Base-by-base conservation (phyloP, 2,329 filamentous ascomycete species). In the Fusarium tricinctum region DNA sequence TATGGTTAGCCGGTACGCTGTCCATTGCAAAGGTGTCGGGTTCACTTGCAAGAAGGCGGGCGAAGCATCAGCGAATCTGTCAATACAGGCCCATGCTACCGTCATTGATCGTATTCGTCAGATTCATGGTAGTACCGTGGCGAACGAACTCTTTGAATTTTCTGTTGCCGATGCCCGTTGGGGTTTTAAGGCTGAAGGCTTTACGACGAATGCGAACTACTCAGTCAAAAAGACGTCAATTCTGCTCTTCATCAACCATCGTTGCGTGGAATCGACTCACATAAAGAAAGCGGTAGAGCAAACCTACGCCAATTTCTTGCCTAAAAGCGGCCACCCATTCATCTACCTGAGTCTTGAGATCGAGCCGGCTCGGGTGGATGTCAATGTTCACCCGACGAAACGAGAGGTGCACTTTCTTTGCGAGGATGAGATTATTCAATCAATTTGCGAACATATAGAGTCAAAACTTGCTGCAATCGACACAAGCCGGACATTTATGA, bases 1-100 rank as follows among this genome's bases (percentile, higher is more conserved):
- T 76, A 89, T 97, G 76, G 92, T 98, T 10, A 94, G 96, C 15
- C 90, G 93, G 43, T 98, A 99, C 80, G 93, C 96, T 28, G 88
- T 99, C 12, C 96, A 99, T 78, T 97, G 95, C 76, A 83, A 88
- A 55, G 90, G 92, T n/a, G 94, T 99, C 14, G 92, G 92, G 2
- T 98, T 99, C 78, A 95, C 94, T 5, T 98, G 96, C 82, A 97
- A 97, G 78, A 99, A 98, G 79, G 91, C 96, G 69, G 95, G 95
- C 56, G 96, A 98, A 73, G 89, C 93, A 6, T 91, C 91, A 8
- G 90, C 91, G 26, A 93, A 92, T 62, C 88, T 99, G 43, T 91
- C 94, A 10, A 91, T 97, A 1, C 91, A 92, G 54, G 86, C 89
- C 10, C 88, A 84, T 60, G 92, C 94, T 15, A 90, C 85, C 8